Evolutionary conservation across 163 green algal genomes (phyloP).

Genomic region (Volvox carteri): DNA sequence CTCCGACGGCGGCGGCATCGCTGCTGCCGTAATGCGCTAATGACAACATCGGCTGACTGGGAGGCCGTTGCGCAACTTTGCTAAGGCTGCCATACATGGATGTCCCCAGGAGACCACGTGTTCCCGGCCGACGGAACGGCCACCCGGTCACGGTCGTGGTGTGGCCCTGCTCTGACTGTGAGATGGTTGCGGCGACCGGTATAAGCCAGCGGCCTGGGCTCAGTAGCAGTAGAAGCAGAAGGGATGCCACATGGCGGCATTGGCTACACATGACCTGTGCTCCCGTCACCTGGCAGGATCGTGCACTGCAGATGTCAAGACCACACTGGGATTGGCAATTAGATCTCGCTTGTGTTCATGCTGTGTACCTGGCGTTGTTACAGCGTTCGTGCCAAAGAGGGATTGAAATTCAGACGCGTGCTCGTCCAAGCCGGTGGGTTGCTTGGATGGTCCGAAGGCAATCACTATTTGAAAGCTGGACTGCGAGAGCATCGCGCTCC

Average conservation of each 20-base stretch:
- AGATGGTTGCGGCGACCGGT: neutral
- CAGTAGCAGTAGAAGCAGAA: neutral
- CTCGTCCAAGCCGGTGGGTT: neutral
- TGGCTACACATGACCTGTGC: neutral
- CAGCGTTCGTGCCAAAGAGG: too few species aligned
- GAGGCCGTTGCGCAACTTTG: too few species aligned
- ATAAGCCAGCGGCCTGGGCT: neutral
- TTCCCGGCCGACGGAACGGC: neutral
- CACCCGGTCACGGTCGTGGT: neutral
- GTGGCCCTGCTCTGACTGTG: neutral
- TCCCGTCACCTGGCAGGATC: neutral
- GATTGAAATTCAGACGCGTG: too few species aligned
- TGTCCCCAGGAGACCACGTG: neutral
- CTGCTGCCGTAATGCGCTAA: too few species aligned
- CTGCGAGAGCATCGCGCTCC: neutral
- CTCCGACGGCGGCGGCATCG: too few species aligned
- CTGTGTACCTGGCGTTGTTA: too few species aligned
- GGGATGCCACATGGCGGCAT: neutral
- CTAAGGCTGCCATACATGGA: too few species aligned
- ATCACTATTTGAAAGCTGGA: neutral
- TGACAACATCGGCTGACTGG: too few species aligned
- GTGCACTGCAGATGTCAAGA: too few species aligned
- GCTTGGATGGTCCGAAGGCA: slow-evolving; percentile 1
- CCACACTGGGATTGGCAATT: too few species aligned
- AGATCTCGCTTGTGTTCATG: too few species aligned